These are phyloP conservation scores for Linnemannia hyalina DNA, from an alignment of 192 early-diverging fungal genomes.

Conservation along the genomic window DNA sequence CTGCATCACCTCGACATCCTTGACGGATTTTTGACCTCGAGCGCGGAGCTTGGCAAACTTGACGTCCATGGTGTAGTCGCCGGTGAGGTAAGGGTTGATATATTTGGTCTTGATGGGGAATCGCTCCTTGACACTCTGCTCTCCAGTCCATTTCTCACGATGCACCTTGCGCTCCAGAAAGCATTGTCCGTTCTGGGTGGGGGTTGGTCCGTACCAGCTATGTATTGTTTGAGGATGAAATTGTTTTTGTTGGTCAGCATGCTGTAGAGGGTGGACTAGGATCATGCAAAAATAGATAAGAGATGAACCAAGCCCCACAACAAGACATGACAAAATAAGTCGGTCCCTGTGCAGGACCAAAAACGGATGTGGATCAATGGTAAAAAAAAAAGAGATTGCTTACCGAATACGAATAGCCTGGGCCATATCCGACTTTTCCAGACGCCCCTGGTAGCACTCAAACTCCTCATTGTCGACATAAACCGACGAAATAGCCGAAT, in stretches of 20 bases:
- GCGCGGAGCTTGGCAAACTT: conserved; percentile 84
- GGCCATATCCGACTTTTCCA: conserved; percentile 90
- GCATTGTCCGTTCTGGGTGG: conserved; percentile 73
- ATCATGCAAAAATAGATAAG: not conserved
- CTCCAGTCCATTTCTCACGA: conserved; percentile 61
- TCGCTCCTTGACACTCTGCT: conserved; percentile 92
- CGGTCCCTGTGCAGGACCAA: not conserved
- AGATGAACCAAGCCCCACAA: not conserved
- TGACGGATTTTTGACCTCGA: conserved; percentile 77
- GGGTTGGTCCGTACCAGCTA: conserved; percentile 90
- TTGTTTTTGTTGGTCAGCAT: not conserved
- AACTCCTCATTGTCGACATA: conserved; percentile 94
- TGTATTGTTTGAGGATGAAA: not conserved
- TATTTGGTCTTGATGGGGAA: conserved; percentile 96
- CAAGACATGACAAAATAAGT: not conserved
- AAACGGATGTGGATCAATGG: not conserved
- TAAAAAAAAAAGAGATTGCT: not conserved
- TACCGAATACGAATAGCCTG: conserved; percentile 89
- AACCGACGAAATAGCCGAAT: conserved; percentile 92
- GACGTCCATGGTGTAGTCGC: conserved; percentile 80
- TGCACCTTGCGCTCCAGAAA: conserved; percentile 79
- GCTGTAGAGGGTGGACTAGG: conserved; percentile 16
- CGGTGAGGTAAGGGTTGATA: conserved; percentile 86
- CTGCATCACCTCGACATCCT: conserved; percentile 85
- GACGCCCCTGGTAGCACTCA: conserved; percentile 89